Base-by-base conservation (phyloP, 2,329 filamentous ascomycete genomes). In the Talaromyces funiculosus region DNA sequence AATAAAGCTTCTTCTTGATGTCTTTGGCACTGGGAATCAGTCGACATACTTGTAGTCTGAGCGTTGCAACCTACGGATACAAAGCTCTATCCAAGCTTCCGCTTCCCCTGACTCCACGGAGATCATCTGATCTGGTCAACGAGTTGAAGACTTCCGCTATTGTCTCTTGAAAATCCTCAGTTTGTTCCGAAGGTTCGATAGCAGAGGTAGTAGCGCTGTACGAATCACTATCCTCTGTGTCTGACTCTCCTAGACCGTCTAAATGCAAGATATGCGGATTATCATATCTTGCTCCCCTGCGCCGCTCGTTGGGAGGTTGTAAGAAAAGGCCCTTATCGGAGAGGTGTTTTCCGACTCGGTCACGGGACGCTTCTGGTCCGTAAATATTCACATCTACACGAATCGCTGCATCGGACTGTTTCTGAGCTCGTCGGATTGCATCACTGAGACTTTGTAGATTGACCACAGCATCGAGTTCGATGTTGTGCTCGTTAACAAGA, bases 1-100 rank as follows among this genome's bases (percentile, higher is more conserved):
- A 40, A 45, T 18, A 59, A 53, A 26, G 57, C 57, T 24, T 59
- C 43, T 43, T 59, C 43, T 42, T 59, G 57, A 37, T 59, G 57
- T 4, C 57, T 59, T 16, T 40, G 6, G 6, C 8, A 33, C 14
- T 14, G 26, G 9, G 1, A 7, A 51, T 51, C 24, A 51, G 26
- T 18, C 2, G n/a, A 6, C 5, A 33, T 31, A 12, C 2, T 33
- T 33, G 1, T 51, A 24, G 16, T 18, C 14, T 33, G 43, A 29
- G 14, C 3, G 6, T 10, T 14, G 22, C 38, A 26, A 49, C 55
- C 49, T 33, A 57, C 55, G n/a, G 42, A 38, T 57, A 49, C 4
- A 57, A 29, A 12, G 55, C 18, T 47, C 35, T 45, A 37, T 57
- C 29, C 40, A 57, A 57, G 54, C 38, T 29, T 31, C 47, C 55